Percentiles rank a stretch among this genome's conserved stretches.
Conservation (phyloP, 148 eudicot species). For the Silene uniflora region DNA sequence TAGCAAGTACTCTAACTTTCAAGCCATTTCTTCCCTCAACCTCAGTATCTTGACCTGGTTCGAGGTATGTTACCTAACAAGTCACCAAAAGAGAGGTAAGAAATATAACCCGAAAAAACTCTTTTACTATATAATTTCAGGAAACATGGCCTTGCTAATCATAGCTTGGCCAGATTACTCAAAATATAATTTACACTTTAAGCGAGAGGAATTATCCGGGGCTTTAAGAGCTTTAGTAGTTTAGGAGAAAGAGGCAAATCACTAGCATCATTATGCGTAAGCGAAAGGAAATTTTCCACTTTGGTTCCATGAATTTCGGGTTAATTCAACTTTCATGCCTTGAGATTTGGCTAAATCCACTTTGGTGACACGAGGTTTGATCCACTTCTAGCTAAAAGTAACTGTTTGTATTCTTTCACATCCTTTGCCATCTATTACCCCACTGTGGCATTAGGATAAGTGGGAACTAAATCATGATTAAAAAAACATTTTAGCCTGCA, state of each 20-base stretch:
- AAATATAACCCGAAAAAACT: not conserved
- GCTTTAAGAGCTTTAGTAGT: not conserved
- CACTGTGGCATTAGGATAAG: too few relatives aligned
- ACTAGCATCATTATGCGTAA: not conserved
- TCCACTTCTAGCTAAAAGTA: too few relatives aligned
- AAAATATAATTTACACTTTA: not conserved
- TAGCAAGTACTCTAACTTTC: constrained; percentile 54
- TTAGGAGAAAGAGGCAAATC: not conserved
- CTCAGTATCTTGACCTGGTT: constrained; percentile 73
- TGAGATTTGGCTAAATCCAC: too few relatives aligned
- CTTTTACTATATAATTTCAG: not conserved
- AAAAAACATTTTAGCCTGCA: too few relatives aligned
- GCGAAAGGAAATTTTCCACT: too few relatives aligned
- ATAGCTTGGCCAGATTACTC: not conserved
- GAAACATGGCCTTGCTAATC: not conserved
- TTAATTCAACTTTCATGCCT: too few relatives aligned
- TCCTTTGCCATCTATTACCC: too few relatives aligned
- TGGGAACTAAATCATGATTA: too few relatives aligned
- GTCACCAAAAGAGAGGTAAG: not conserved
- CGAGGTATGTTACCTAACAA: constrained; percentile 70
- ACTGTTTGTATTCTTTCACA: too few relatives aligned
- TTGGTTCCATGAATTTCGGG: not conserved
- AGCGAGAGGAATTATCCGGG: not conserved
- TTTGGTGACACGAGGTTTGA: too few relatives aligned
- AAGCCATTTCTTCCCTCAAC: constrained; percentile 56